Evolutionary conservation across 139 green algal species (phyloP).

Genomic region (Chlamydomonas asymmetrica): DNA sequence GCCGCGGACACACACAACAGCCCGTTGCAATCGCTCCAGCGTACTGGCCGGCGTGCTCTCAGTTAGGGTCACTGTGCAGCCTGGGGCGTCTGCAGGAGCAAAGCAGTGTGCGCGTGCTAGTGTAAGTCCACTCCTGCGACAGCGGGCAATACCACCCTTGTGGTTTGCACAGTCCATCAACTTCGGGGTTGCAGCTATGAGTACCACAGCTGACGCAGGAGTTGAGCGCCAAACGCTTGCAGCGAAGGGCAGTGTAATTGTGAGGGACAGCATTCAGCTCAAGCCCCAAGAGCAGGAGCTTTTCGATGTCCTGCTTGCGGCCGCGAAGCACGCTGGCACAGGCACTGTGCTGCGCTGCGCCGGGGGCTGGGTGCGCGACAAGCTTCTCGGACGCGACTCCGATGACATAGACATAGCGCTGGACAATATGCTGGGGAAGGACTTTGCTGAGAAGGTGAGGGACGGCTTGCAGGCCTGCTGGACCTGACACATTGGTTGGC

Average conservation of each 20-base stretch:
- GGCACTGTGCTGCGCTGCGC: slow-evolving; percentile 69
- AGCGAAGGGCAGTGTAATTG: neutral
- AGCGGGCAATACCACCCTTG: no score
- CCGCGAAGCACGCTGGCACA: slow-evolving; percentile 48
- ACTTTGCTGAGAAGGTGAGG: slow-evolving; percentile 85
- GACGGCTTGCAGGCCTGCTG: no score
- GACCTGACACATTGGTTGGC: no score
- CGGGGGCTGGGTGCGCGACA: slow-evolving; percentile 97
- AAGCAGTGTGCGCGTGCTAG: no score
- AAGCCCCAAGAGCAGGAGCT: slow-evolving; percentile 70
- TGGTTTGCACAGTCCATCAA: no score
- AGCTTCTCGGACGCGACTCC: slow-evolving; percentile 84
- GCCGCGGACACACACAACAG: no score
- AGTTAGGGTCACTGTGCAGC: no score
- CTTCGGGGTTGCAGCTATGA: neutral
- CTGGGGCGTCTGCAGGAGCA: no score
- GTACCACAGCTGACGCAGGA: no score
- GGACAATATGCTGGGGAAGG: slow-evolving; percentile 85
- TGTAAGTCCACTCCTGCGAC: no score
- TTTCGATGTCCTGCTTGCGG: slow-evolving; percentile 77
- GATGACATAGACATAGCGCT: slow-evolving; percentile 97
- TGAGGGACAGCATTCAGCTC: slow-evolving; percentile 57
- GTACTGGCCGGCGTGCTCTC: no score
- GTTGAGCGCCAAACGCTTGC: neutral
- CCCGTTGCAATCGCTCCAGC: no score